Conservation (phyloP, 345 rosid species). For the Linum tenue region DNA sequence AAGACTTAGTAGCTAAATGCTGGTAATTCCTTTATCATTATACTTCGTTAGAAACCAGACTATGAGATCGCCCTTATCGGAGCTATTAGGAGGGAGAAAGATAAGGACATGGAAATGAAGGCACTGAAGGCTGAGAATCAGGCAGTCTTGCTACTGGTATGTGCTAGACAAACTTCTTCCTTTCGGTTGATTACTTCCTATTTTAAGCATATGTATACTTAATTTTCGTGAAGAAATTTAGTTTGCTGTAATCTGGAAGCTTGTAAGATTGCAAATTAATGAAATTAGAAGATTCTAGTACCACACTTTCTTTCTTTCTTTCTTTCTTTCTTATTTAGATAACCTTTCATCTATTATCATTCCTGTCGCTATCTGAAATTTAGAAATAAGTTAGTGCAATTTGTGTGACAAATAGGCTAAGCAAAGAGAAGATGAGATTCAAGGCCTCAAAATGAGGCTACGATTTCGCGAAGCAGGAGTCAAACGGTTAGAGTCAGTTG, state of each 20-base stretch:
- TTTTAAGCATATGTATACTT: too few relatives aligned
- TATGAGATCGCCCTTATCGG: conserved; percentile 81
- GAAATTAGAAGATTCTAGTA: too few relatives aligned
- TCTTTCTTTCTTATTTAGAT: too few relatives aligned
- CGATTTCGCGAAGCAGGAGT: conserved; percentile 84
- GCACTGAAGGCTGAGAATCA: conserved; percentile 69
- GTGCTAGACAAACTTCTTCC: conserved; percentile 11
- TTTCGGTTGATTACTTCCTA: background rate
- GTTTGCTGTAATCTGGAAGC: background rate
- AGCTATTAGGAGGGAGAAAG: conserved; percentile 79
- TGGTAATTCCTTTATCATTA: conserved; percentile 9
- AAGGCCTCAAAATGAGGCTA: conserved; percentile 84
- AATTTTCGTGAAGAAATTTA: too few relatives aligned
- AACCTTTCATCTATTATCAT: too few relatives aligned
- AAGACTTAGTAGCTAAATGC: conserved; percentile 7
- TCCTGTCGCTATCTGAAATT: too few relatives aligned
- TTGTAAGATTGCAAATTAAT: background rate
- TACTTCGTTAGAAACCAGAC: conserved; percentile 51
- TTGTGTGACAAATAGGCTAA: conserved; percentile 43
- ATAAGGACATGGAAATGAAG: conserved; percentile 59
- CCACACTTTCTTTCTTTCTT: too few relatives aligned
- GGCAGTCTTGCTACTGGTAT: conserved; percentile 77
- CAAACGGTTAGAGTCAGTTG: conserved; percentile 80
- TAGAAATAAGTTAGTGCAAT: too few relatives aligned
- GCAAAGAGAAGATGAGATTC: conserved; percentile 84